phyloP scores from a whole-genome alignment of 73 alveolate genomes.

The Chromera velia region DNA sequence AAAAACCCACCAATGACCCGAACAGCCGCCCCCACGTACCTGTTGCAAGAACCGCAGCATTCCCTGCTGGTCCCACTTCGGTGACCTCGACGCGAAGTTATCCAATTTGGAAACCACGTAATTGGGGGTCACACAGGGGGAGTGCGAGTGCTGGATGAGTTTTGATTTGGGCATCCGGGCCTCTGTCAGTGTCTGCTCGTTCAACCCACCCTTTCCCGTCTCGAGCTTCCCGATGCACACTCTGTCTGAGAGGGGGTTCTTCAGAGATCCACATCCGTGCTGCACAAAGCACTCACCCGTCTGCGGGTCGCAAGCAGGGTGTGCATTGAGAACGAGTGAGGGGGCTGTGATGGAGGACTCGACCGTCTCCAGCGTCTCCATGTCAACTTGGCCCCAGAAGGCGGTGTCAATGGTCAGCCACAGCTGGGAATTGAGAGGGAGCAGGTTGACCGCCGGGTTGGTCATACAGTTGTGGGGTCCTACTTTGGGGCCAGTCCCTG shows the following conservation, averaged over 20 bases:
- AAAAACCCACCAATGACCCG: not conserved
- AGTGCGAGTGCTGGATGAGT: constrained; percentile 9
- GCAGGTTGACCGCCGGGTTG: constrained; percentile 9
- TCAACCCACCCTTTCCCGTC: not conserved
- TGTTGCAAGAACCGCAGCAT: constrained; percentile 10
- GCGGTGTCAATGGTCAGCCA: constrained; percentile 13
- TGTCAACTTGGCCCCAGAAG: constrained; percentile 5
- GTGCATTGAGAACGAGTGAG: constrained; percentile 5
- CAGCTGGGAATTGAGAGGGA: not conserved
- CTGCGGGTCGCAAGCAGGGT: constrained; percentile 2
- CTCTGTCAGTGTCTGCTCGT: not conserved
- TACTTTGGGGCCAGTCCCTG: constrained; percentile 2
- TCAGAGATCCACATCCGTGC: not conserved
- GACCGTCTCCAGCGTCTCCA: constrained; percentile 4
- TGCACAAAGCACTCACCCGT: constrained; percentile 8
- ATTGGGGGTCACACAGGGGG: not conserved
- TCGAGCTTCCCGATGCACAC: not conserved
- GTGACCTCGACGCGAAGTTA: not conserved
- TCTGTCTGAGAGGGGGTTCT: not conserved
- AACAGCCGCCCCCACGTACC: not conserved
- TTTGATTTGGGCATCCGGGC: not conserved
- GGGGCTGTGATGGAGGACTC: not conserved
- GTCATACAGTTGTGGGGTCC: constrained; percentile 2
- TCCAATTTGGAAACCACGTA: not conserved
- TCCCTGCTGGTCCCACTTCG: not conserved